Conservation (phyloP, 2,329 filamentous ascomycete species). For the Aspergillus tanneri region DNA sequence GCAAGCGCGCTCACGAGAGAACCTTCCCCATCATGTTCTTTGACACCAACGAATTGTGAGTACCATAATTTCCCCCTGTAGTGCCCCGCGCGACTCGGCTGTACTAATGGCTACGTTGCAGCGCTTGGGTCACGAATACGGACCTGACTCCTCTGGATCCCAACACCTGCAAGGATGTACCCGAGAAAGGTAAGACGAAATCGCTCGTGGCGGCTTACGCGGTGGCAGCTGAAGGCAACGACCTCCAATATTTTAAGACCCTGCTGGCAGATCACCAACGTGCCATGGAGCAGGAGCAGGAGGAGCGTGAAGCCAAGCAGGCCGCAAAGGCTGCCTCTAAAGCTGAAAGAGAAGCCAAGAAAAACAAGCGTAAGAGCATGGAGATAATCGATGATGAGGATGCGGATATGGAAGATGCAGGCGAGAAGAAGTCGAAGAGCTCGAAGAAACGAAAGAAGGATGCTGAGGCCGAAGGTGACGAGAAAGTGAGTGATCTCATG, state of each 20-base stretch:
- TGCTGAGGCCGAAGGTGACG: slow-evolving; percentile 64
- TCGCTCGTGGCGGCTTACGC: slow-evolving; percentile 74
- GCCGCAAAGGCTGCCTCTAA: slow-evolving; percentile 57
- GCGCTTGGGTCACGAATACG: slow-evolving; percentile 87
- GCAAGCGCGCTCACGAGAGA: slow-evolving; percentile 79
- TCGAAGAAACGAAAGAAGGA: slow-evolving; percentile 81
- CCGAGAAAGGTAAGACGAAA: slow-evolving; percentile 76
- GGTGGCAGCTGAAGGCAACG: slow-evolving; percentile 74
- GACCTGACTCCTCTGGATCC: slow-evolving; percentile 75
- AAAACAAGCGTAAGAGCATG: slow-evolving; percentile 51
- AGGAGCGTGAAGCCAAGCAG: slow-evolving; percentile 65
- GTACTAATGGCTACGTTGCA: slow-evolving; percentile 47
- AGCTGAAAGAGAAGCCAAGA: slow-evolving; percentile 53
- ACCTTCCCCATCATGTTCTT: slow-evolving; percentile 96
- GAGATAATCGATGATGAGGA: slow-evolving; percentile 54
- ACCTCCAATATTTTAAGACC: slow-evolving; percentile 78
- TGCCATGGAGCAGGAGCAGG: slow-evolving; percentile 56
- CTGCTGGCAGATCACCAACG: slow-evolving; percentile 63
- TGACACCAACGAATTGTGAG: slow-evolving; percentile 95
- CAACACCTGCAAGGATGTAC: slow-evolving; percentile 65
- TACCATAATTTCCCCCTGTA: slow-evolving; percentile 26
- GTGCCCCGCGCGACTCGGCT: neutral
- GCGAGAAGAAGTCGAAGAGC: slow-evolving; percentile 54
- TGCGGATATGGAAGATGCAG: slow-evolving; percentile 54
- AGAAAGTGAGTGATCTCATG: slow-evolving; percentile 54